Percentiles rank a stretch among this genome's conserved stretches.
These are phyloP conservation scores for Phlebiopsis flavidoalba DNA, from an alignment of 768 basidiomycete species.

Conservation along the genomic window DNA sequence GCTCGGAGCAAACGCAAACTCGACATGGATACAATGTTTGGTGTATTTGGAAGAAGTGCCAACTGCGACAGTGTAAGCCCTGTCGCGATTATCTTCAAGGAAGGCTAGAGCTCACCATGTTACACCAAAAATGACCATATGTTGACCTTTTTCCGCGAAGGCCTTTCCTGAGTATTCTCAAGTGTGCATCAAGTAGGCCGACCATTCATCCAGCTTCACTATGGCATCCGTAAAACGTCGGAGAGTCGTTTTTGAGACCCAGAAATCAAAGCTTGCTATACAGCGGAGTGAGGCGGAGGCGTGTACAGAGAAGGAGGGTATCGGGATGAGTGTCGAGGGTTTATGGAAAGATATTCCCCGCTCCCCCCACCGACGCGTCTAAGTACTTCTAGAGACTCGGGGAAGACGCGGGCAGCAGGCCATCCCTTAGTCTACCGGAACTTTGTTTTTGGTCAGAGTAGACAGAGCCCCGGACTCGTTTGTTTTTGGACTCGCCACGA, in stretches of 20 bases:
- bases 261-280: background rate
- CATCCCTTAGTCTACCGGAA: background rate
- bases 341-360: background rate
- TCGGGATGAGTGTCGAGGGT: background rate
- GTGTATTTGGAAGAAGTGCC: conserved; percentile 8
- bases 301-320: background rate
- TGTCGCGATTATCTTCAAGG: background rate
- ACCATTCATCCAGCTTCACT: background rate
- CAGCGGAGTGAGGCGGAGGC: background rate
- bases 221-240: background rate
- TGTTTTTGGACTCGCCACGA: background rate
- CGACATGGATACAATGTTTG: conserved; percentile 1
- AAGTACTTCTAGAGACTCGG: background rate
- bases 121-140: background rate
- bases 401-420: background rate
- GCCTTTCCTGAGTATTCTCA: background rate
- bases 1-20: background rate
- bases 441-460: background rate
- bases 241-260: background rate
- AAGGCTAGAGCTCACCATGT: background rate
- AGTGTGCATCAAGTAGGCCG: background rate
- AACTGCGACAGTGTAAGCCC: background rate
- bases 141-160: background rate
- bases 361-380: background rate
- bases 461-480: no score